Evolutionary conservation across 2,329 filamentous ascomycete species (phyloP), one percentile per base, ranked within the genome.

Genomic region (Phyllosticta citrichinensis): DNA sequence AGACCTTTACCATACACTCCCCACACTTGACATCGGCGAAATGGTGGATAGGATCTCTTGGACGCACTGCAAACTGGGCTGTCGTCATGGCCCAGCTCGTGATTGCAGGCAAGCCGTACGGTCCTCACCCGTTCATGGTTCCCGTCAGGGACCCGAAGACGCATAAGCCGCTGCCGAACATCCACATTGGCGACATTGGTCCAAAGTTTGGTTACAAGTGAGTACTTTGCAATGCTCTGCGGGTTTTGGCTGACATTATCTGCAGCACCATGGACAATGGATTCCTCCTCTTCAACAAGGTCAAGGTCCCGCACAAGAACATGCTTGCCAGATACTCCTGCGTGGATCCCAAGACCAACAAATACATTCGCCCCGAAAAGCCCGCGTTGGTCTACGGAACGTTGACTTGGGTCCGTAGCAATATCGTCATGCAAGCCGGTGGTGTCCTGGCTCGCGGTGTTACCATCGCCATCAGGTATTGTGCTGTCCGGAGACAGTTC

Each of bases 11-110:
- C 14, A 79, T 92, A 40, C 84, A 91, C 73, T 89, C 87, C 0
- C 88, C 88, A 10, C 79, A 84, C 63, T 78, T 91, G 61, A 91
- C 88, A 1, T 83, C 88, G 0, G 87, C 86, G 35, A 93, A 93
- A 70, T 93, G 88, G 88, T 92, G 89, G 89, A 91, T 91, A 66
- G 89, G 89, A 1, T 88, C 87, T 11, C 79, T 92, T 3, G 89
- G 88, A 57, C 81, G 87, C 66, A 86, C 86, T 2, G 88, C 89
- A 53, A 92, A 89, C 70, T 81, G 90, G 68, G 88, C 88, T 1
- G 84, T 89, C 2, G 87, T 92, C 3, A 90, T 92, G 80, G 88
- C 89, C 0, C 88, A 91, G 73, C 79, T 92, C 27, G 81, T 86
- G 64, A 81, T 91, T 63, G 76, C 78, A 63, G 87, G 87, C 65